Conservation (phyloP, 1,139 yeast species). For the Geotrichum australiense region DNA sequence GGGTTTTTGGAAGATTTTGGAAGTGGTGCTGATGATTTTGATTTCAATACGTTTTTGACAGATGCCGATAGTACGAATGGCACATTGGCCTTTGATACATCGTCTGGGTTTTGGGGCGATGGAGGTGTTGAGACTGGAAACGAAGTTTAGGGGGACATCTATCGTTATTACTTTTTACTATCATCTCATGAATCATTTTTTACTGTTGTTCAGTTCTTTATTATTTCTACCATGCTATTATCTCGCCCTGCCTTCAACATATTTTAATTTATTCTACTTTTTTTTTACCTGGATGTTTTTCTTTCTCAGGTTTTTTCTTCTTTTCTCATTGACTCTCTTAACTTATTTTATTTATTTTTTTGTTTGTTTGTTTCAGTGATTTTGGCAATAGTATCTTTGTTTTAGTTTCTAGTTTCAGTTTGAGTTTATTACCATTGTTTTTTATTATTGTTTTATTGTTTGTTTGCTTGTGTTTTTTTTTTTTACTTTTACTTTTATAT, state of each 20-base stretch:
- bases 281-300: no score
- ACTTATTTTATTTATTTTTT: no score
- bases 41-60: constrained; percentile 32
- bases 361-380: no score
- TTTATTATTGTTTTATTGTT: neutral
- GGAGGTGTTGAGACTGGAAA: constrained; percentile 32
- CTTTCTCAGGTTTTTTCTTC: no score
- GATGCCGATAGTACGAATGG: constrained; percentile 29
- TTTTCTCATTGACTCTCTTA: no score
- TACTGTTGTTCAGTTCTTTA: no score
- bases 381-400: neutral
- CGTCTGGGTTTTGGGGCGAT: constrained; percentile 28
- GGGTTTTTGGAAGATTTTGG: constrained; percentile 30
- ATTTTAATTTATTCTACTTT: no score
- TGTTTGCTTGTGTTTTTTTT: neutral
- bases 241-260: no score
- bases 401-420: neutral
- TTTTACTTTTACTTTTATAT: neutral
- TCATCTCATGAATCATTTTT: no score
- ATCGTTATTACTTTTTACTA: no score
- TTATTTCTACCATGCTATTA: no score
- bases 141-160: constrained; percentile 19
- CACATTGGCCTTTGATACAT: constrained; percentile 27
- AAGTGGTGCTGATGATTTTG: constrained; percentile 30
- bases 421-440: neutral